phyloP scores from a whole-genome alignment of 2,329 filamentous ascomycete genomes.

The Colletotrichum sansevieriae region DNA sequence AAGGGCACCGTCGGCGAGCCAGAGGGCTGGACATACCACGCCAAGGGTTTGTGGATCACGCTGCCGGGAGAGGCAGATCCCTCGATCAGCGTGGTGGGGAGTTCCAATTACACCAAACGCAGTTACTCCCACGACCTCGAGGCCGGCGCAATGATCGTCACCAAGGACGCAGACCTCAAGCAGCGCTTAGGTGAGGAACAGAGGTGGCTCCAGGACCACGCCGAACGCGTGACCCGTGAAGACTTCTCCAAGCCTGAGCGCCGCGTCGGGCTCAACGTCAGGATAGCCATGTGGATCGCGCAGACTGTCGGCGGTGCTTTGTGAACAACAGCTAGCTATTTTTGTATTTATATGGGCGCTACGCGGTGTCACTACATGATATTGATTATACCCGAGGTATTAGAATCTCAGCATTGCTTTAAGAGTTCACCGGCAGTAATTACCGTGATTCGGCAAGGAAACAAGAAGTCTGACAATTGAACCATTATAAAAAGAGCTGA shows the following conservation, averaged over 20 bases:
- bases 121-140: constrained; percentile 95
- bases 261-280: constrained; percentile 85
- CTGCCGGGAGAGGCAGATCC: constrained; percentile 75
- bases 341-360: constrained; percentile 1
- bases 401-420: background rate
- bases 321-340: constrained; percentile 55
- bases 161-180: constrained; percentile 79
- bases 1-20: constrained; percentile 83
- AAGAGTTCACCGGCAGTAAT: too few relatives aligned
- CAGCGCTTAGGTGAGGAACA: constrained; percentile 83
- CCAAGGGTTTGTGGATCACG: constrained; percentile 94
- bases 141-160: constrained; percentile 88
- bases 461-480: too few relatives aligned
- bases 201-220: constrained; percentile 81
- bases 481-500: too few relatives aligned
- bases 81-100: constrained; percentile 86
- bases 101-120: constrained; percentile 94
- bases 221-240: constrained; percentile 75
- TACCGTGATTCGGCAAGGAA: too few relatives aligned
- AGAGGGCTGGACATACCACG: constrained; percentile 96
- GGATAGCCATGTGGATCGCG: constrained; percentile 95
- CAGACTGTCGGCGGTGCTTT: constrained; percentile 88
- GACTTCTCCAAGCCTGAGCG: constrained; percentile 87
- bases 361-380: background rate
- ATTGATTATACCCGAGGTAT: constrained; percentile 27